Evolutionary conservation across 2,329 filamentous ascomycete species (phyloP).

Genomic region (Tympanopsis confertula): DNA sequence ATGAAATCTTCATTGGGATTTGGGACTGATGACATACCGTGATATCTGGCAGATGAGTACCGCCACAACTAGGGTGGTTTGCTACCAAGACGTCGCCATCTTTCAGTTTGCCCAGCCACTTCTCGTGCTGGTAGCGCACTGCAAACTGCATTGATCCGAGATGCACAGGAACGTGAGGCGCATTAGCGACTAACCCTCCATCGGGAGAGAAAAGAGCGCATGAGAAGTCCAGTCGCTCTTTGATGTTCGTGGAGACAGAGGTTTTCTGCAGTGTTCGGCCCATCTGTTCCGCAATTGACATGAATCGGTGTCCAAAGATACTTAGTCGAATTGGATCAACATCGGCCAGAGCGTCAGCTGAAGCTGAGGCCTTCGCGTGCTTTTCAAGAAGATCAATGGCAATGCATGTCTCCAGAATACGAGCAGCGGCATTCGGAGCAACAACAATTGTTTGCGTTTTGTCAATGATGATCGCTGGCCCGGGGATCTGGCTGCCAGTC

Average conservation of each 20-base stretch:
- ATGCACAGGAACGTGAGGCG: constrained; percentile 27
- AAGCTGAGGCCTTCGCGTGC: constrained; percentile 3
- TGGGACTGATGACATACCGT: constrained; percentile 14
- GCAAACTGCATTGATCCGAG: constrained; percentile 29
- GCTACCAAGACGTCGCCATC: constrained; percentile 25
- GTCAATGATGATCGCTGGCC: constrained; percentile 9
- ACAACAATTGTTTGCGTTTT: constrained; percentile 32
- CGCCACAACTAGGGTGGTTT: constrained; percentile 25
- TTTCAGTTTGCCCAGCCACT: constrained; percentile 17
- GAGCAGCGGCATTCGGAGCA: constrained; percentile 20
- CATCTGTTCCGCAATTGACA: constrained; percentile 49
- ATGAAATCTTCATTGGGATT: not conserved
- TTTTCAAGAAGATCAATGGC: constrained; percentile 20
- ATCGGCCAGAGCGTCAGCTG: constrained; percentile 7
- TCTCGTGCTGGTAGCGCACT: constrained; percentile 22
- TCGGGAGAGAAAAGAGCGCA: constrained; percentile 28
- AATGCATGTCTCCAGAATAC: constrained; percentile 21
- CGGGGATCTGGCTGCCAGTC: not conserved
- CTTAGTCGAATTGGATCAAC: constrained; percentile 39
- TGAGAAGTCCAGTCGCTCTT: constrained; percentile 28
- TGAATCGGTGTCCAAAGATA: constrained; percentile 43
- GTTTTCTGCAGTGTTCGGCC: constrained; percentile 43
- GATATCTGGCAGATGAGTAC: constrained; percentile 26
- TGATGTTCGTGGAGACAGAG: constrained; percentile 35
- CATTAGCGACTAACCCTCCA: constrained; percentile 27